Conservation (phyloP, 768 basidiomycete genomes). For the Brasilioporus rufonigricans region DNA sequence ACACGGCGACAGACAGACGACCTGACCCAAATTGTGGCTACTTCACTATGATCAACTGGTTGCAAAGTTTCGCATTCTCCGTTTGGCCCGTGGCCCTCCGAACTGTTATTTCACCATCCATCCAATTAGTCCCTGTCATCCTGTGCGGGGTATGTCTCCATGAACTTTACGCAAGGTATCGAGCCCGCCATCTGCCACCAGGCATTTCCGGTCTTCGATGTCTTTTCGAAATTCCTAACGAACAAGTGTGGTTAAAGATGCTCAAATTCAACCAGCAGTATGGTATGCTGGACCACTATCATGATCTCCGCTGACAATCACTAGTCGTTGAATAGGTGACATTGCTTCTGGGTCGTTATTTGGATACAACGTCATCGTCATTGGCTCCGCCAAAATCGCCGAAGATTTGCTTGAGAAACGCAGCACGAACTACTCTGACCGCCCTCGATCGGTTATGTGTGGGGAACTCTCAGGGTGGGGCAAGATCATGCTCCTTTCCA, state of each 20-base stretch:
- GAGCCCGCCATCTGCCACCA: constrained; percentile 12
- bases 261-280: constrained; percentile 7
- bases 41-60: not conserved
- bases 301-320: no score
- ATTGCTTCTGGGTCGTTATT: constrained; percentile 13
- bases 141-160: not conserved
- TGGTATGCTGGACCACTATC: constrained; percentile 4
- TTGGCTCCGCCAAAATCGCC: constrained; percentile 42
- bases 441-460: constrained; percentile 18
- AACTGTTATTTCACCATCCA: not conserved
- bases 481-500: constrained; percentile 17
- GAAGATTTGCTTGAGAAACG: constrained; percentile 47
- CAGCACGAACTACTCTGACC: constrained; percentile 39
- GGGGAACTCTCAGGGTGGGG: constrained; percentile 23
- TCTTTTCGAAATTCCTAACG: constrained; percentile 8
- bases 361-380: constrained; percentile 38
- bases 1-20: no score
- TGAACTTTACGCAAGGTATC: not conserved
- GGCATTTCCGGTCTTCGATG: constrained; percentile 12
- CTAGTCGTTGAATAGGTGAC: constrained; percentile 9
- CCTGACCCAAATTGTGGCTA: not conserved
- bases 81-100: not conserved
- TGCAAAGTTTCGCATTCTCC: not conserved
- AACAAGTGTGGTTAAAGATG: constrained; percentile 13
- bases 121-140: not conserved